Percentiles rank a stretch among this genome's conserved stretches.
phyloP scores from a whole-genome alignment of 78 protist species.

The Emiliania huxleyi region DNA sequence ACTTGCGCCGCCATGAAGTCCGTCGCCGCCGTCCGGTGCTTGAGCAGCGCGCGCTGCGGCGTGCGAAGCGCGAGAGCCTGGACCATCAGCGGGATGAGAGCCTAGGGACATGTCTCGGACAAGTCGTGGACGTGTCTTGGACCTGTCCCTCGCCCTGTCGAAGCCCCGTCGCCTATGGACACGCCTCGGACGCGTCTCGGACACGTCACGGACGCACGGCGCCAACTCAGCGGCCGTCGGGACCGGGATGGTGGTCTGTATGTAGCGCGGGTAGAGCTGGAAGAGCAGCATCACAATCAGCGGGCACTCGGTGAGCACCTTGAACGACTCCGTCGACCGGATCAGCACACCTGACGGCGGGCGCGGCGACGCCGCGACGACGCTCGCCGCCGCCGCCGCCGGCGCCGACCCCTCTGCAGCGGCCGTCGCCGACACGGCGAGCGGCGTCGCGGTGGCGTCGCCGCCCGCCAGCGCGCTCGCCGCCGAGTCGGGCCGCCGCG shows the following conservation, averaged over 20 bases:
- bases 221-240: too few species aligned
- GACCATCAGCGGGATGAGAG: conserved; percentile 73
- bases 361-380: too few species aligned
- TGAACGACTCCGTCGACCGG: conserved; percentile 46
- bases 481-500: too few species aligned
- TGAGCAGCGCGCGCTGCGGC: conserved; percentile 14
- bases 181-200: too few species aligned
- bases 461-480: too few species aligned
- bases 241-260: conserved; percentile 48
- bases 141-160: too few species aligned
- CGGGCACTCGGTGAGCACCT: conserved; percentile 92
- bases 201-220: too few species aligned
- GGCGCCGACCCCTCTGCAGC: too few species aligned
- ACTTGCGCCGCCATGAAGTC: conserved; percentile 85
- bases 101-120: too few species aligned
- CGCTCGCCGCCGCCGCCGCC: too few species aligned
- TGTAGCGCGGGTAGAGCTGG: conserved; percentile 70
- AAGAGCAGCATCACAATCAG: conserved; percentile 84
- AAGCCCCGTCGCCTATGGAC: too few species aligned
- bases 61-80: conserved; percentile 56
- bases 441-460: not conserved
- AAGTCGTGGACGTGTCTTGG: too few species aligned
- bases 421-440: not conserved
- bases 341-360: not conserved
- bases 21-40: conserved; percentile 38